Percentiles rank a stretch among this genome's conserved stretches.
phyloP scores from a whole-genome alignment of 2,329 filamentous ascomycete genomes.

The Calycina marina region DNA sequence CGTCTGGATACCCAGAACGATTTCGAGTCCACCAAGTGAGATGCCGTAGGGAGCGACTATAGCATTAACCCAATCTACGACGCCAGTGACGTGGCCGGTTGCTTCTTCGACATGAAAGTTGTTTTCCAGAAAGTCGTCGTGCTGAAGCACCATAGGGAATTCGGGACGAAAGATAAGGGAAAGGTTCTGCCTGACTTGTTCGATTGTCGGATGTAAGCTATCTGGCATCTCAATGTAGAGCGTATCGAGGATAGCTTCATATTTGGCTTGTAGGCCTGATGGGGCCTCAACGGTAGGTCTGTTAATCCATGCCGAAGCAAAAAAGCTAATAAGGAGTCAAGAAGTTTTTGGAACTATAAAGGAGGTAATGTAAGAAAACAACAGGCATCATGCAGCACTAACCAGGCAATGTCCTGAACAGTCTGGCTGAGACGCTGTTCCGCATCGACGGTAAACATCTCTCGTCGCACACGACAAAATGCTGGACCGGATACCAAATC shows the following conservation, averaged over 20 bases:
- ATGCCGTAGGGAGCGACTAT: conserved; percentile 5
- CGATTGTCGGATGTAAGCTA: conserved; percentile 2
- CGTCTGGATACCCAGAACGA: conserved; percentile 6
- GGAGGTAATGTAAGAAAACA: not conserved
- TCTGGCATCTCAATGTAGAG: conserved; percentile 3
- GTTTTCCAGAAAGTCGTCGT: conserved; percentile 4
- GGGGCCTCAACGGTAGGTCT: conserved; percentile 2
- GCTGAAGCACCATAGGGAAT: conserved; percentile 4
- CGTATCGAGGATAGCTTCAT: conserved; percentile 2
- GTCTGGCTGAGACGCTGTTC: conserved; percentile 3
- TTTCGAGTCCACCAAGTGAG: conserved; percentile 6
- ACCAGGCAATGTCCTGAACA: conserved; percentile 7
- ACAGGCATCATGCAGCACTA: not conserved
- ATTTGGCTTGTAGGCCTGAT: conserved; percentile 4
- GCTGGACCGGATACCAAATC: conserved; percentile 3
- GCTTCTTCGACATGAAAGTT: conserved; percentile 4
- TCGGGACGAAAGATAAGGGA: conserved; percentile 2
- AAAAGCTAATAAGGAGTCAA: conserved; percentile 4
- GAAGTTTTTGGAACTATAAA: not conserved
- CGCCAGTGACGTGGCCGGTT: conserved; percentile 4
- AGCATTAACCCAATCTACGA: conserved; percentile 6
- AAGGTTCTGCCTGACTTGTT: conserved; percentile 3
- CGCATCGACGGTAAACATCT: conserved; percentile 3
- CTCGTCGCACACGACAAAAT: conserved; percentile 4
- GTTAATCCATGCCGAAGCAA: conserved; percentile 6